These are phyloP conservation scores for Ilex asprella DNA, from an alignment of 257 asterid species.

Conservation along the genomic window DNA sequence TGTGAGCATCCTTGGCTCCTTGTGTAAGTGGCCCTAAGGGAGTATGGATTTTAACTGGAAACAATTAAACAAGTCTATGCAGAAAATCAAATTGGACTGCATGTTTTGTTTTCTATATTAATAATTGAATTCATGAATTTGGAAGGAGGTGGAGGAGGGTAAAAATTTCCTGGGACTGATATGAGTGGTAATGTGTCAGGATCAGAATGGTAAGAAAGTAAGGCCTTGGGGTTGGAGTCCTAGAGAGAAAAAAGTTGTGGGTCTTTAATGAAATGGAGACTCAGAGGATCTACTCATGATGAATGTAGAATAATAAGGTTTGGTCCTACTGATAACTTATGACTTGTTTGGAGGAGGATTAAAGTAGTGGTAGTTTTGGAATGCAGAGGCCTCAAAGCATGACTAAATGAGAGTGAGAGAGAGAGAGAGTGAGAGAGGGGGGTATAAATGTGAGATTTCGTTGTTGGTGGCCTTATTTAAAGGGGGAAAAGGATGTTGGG, in stretches of 20 bases:
- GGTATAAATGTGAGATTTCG: constrained; percentile 18
- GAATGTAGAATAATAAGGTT: constrained; percentile 39
- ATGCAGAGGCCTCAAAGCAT: constrained; percentile 28
- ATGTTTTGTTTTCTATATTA: background rate
- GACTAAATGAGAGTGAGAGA: constrained; percentile 18
- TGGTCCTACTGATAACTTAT: constrained; percentile 40
- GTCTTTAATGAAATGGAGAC: constrained; percentile 30
- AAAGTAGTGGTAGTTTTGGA: constrained; percentile 30
- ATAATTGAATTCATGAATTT: background rate
- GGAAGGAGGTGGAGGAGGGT: constrained; percentile 2
- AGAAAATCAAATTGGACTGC: background rate
- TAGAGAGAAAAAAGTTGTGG: constrained; percentile 25
- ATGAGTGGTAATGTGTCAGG: constrained; percentile 65
- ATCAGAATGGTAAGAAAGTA: constrained; percentile 38
- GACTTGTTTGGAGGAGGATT: constrained; percentile 30
- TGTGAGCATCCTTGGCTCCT: too few relatives aligned
- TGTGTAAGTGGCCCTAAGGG: too few relatives aligned
- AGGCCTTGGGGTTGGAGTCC: constrained; percentile 16
- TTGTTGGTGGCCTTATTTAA: constrained; percentile 61
- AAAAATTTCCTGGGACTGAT: constrained; percentile 38
- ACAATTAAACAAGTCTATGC: background rate
- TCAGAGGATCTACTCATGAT: constrained; percentile 61
- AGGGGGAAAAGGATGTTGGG: constrained; percentile 67
- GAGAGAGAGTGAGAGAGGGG: constrained; percentile 17
- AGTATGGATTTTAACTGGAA: background rate